phyloP scores from a whole-genome alignment of 352 stramenopile genomes.

The Phytophthora constricta region DNA sequence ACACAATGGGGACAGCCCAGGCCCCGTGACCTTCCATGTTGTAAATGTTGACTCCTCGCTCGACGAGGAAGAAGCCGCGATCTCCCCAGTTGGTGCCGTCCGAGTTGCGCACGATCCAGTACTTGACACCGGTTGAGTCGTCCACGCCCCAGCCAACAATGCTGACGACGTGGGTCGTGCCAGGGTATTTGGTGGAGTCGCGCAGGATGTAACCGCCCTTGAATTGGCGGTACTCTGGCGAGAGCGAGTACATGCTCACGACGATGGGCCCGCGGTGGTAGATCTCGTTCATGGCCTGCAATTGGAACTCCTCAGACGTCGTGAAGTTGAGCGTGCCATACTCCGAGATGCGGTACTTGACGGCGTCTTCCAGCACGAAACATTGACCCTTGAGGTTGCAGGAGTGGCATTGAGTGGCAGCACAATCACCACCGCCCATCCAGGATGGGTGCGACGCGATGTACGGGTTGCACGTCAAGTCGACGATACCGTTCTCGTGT shows the following conservation, averaged over 20 bases:
- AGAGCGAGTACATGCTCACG: conserved; percentile 91
- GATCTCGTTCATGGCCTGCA: conserved; percentile 95
- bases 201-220: conserved; percentile 91
- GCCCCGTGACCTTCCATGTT: conserved; percentile 78
- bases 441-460: conserved; percentile 82
- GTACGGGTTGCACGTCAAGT: conserved; percentile 84
- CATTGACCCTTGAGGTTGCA: conserved; percentile 70
- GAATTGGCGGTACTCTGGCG: conserved; percentile 85
- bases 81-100: conserved; percentile 83
- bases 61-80: conserved; percentile 71
- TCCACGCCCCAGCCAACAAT: conserved; percentile 95
- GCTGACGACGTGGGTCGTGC: conserved; percentile 93
- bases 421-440: conserved; percentile 65
- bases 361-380: conserved; percentile 58
- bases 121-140: conserved; percentile 84
- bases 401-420: conserved; percentile 67
- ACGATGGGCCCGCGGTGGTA: conserved; percentile 95
- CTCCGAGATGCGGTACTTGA: conserved; percentile 75
- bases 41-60: conserved; percentile 80
- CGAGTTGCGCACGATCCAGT: conserved; percentile 97
- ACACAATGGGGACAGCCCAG: conserved; percentile 74
- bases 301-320: conserved; percentile 63
- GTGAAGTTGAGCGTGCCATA: conserved; percentile 84
- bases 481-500: conserved; percentile 82
- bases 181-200: conserved; percentile 76